Conservation (phyloP, 208 protist species). For the Leishmania martiniquensis region DNA sequence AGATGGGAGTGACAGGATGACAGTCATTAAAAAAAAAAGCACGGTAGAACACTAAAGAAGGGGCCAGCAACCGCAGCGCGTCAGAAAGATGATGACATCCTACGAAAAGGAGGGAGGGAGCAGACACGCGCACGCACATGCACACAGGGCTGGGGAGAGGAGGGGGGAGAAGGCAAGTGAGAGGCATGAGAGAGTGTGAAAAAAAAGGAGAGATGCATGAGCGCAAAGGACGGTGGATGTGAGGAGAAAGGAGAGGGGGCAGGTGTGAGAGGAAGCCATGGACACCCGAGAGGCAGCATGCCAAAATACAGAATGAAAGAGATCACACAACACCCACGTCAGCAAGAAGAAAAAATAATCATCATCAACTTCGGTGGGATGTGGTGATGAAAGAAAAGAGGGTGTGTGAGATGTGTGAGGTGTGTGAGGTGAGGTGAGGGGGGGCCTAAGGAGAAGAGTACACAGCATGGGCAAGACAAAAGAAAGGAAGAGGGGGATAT, state of each 20-base stretch:
- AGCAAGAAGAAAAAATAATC: not conserved
- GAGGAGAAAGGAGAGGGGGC: not conserved
- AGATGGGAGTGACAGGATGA: not conserved
- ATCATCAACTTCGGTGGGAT: not conserved
- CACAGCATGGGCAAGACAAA: not conserved
- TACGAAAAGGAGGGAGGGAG: too few species aligned
- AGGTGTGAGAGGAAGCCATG: not conserved
- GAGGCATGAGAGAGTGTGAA: too few species aligned
- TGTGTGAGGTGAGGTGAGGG: not conserved
- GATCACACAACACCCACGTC: not conserved
- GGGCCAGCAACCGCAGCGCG: too few species aligned
- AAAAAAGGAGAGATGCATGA: not conserved
- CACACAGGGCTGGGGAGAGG: too few species aligned
- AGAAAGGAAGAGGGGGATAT: not conserved
- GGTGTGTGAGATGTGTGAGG: not conserved
- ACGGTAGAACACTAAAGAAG: not conserved
- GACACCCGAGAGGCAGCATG: not conserved
- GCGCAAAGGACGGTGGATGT: too few species aligned
- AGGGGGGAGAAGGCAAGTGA: too few species aligned
- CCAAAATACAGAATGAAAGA: not conserved
- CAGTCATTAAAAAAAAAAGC: not conserved
- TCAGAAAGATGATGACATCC: too few species aligned
- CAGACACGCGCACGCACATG: too few species aligned
- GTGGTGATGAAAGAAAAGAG: not conserved
- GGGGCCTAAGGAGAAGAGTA: not conserved